Conservation (phyloP, 192 early-diverging fungal species). For the Coemansia sp. region DNA sequence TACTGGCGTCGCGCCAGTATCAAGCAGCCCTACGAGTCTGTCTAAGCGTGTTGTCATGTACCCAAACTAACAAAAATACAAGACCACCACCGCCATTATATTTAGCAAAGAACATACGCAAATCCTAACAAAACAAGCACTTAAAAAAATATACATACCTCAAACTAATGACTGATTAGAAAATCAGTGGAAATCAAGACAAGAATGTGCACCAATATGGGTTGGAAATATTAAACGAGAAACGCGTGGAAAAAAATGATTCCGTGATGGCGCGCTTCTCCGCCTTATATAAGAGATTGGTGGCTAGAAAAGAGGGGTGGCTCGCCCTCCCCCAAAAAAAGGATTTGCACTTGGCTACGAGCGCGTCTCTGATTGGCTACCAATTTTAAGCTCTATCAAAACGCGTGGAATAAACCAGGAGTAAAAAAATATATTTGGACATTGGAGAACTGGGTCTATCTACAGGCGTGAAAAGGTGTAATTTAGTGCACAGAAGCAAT, state of each 20-base stretch:
- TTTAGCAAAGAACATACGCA: background rate
- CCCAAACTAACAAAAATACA: background rate
- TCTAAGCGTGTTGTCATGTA: constrained; percentile 76
- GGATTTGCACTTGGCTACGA: constrained; percentile 9
- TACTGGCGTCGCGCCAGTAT: constrained; percentile 88
- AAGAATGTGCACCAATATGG: background rate
- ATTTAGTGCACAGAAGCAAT: constrained; percentile 29
- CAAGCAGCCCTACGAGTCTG: constrained; percentile 89
- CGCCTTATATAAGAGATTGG: constrained; percentile 2
- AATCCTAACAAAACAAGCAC: background rate
- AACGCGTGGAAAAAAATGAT: constrained; percentile 1
- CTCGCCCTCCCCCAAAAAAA: background rate
- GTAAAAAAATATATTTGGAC: constrained; percentile 1
- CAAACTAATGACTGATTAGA: background rate
- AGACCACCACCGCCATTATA: background rate
- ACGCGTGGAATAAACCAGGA: background rate
- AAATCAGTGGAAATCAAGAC: background rate
- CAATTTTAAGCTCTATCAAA: background rate
- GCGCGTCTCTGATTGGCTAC: background rate
- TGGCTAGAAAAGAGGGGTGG: background rate
- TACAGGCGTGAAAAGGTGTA: background rate
- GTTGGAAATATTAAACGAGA: background rate
- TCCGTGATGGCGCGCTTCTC: background rate
- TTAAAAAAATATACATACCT: background rate
- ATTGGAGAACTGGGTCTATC: background rate